These are phyloP conservation scores for Didymella keratinophila DNA, from an alignment of 2,329 filamentous ascomycete species.

Conservation along the genomic window DNA sequence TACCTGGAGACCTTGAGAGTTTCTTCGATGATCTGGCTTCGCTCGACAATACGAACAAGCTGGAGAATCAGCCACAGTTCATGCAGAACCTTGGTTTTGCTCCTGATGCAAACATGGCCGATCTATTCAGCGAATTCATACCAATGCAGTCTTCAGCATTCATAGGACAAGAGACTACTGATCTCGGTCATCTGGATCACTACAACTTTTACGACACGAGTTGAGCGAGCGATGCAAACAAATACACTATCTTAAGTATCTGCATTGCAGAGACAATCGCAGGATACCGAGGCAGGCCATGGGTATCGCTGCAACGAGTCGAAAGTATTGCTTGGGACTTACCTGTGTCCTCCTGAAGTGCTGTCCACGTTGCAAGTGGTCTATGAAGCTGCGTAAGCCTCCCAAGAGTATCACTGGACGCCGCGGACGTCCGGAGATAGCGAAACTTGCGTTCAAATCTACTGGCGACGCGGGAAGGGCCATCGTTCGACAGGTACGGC, in stretches of 20 bases:
- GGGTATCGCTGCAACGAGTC: background rate
- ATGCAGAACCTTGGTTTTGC: slow-evolving; percentile 73
- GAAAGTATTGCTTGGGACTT: background rate
- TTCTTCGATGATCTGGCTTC: slow-evolving; percentile 67
- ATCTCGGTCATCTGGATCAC: slow-evolving; percentile 36
- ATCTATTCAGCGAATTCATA: slow-evolving; percentile 58
- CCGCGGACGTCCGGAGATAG: background rate
- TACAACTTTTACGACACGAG: slow-evolving; percentile 38
- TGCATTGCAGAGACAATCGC: background rate
- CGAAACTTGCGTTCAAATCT: background rate
- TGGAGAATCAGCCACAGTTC: slow-evolving; percentile 67
- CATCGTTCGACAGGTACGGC: background rate
- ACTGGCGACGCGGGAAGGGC: background rate
- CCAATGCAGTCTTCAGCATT: slow-evolving; percentile 48
- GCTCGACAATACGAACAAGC: slow-evolving; percentile 61
- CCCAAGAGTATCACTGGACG: background rate
- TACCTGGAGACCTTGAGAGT: slow-evolving; percentile 57
- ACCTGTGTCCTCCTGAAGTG: background rate
- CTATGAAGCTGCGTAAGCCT: background rate
- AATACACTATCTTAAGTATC: background rate
- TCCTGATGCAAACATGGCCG: slow-evolving; percentile 66
- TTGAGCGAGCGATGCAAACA: slow-evolving; percentile 12
- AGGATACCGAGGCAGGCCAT: background rate
- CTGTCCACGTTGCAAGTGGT: background rate
- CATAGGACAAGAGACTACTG: slow-evolving; percentile 31